These are phyloP conservation scores for Ceratobasidium sp. DNA, from an alignment of 1,284 basidiomycete genomes.

Conservation along the genomic window DNA sequence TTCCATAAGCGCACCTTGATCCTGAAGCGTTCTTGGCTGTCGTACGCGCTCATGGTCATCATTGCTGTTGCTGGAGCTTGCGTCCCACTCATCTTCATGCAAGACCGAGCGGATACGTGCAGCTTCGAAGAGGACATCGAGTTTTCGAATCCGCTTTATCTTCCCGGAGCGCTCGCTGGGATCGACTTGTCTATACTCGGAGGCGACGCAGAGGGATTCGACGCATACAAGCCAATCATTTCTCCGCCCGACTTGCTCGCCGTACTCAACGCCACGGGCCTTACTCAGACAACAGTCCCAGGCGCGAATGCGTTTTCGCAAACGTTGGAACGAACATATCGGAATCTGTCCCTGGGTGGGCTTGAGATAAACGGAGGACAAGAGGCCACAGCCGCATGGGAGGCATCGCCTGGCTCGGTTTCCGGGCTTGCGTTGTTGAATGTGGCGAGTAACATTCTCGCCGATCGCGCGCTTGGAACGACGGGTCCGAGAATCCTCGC, in stretches of 20 bases:
- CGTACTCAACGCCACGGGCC: slow-evolving; percentile 58
- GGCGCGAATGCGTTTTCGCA: slow-evolving; percentile 67
- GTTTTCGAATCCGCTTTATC: slow-evolving; percentile 65
- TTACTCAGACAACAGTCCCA: slow-evolving; percentile 53
- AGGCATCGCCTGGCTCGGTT: slow-evolving; percentile 68
- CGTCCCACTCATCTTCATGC: slow-evolving; percentile 76
- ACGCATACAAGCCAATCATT: slow-evolving; percentile 53
- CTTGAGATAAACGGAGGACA: slow-evolving; percentile 70
- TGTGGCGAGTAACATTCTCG: slow-evolving; percentile 74
- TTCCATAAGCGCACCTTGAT: slow-evolving; percentile 80
- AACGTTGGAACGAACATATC: slow-evolving; percentile 65
- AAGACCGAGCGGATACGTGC: slow-evolving; percentile 67
- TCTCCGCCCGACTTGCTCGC: slow-evolving; percentile 66
- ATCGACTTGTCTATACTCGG: slow-evolving; percentile 44
- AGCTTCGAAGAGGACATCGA: slow-evolving; percentile 54
- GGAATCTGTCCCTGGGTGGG: slow-evolving; percentile 70
- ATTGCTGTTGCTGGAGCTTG: slow-evolving; percentile 75
- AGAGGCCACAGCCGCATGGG: slow-evolving; percentile 72
- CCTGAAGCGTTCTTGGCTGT: slow-evolving; percentile 75
- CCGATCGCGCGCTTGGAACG: slow-evolving; percentile 66
- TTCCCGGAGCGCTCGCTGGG: slow-evolving; percentile 61
- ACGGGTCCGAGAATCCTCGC: slow-evolving; percentile 31
- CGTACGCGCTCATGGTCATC: slow-evolving; percentile 71
- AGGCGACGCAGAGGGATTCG: not conserved
- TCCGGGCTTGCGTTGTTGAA: slow-evolving; percentile 75